Evolutionary conservation across 1,139 yeast genomes (phyloP).

Genomic region (Saccharomycopsis crataegensis): DNA sequence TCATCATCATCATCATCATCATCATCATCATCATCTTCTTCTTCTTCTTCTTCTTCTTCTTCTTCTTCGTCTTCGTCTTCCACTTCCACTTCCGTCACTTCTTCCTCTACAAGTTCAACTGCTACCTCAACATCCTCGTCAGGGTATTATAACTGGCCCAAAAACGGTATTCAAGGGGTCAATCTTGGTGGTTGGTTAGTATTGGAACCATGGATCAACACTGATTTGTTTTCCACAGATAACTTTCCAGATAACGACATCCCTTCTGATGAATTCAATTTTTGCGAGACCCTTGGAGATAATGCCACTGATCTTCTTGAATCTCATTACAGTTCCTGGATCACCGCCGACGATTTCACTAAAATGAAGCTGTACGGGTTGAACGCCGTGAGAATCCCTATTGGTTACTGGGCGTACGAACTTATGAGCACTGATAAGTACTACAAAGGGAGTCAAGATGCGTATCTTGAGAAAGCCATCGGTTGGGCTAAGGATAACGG

Average conservation of each 20-base stretch:
- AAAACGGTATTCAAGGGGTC: slow-evolving; percentile 46
- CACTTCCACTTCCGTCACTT: neutral
- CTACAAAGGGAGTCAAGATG: slow-evolving; percentile 78
- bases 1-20: slow-evolving; percentile 4
- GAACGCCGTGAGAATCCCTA: slow-evolving; percentile 82
- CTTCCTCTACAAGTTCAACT: slow-evolving; percentile 1
- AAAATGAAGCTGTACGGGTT: slow-evolving; percentile 60
- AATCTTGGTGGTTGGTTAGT: slow-evolving; percentile 93
- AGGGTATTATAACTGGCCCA: slow-evolving; percentile 14
- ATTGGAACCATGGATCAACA: slow-evolving; percentile 80
- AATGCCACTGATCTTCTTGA: slow-evolving; percentile 40
- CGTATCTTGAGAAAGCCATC: slow-evolving; percentile 67
- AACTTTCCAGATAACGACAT: slow-evolving; percentile 32
- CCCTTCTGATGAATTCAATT: slow-evolving; percentile 86
- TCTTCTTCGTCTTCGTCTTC: neutral
- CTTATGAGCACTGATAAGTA: slow-evolving; percentile 67
- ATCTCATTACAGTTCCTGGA: slow-evolving; percentile 76
- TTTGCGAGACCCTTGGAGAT: slow-evolving; percentile 54
- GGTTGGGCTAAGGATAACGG: slow-evolving; percentile 61
- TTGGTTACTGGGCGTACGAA: slow-evolving; percentile 94
- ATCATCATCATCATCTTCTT: neutral
- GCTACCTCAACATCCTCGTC: slow-evolving; percentile 6
- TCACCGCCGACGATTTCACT: slow-evolving; percentile 63
- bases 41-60: slow-evolving; percentile 1
- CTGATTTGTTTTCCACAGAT: slow-evolving; percentile 47